Evolutionary conservation across 768 basidiomycete species (phyloP), one percentile per base, ranked within the genome.

Genomic region (Suillus brevipes): DNA sequence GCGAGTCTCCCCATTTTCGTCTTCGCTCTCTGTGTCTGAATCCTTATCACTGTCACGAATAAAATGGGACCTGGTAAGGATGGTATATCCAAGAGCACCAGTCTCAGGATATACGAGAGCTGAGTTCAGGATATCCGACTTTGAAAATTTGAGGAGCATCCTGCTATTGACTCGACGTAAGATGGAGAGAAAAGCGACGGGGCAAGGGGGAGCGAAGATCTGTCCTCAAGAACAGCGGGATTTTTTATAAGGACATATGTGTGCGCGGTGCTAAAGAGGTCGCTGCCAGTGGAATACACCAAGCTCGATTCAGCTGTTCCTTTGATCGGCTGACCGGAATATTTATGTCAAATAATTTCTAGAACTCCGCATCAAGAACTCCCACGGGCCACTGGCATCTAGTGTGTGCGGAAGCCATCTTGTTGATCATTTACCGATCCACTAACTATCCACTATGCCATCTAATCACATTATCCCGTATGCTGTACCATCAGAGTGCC

Each of bases 101-200:
- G 86, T 83, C n/a, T 80, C 76, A 4, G 85, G 82, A 68, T 85
- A 81, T 67, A 86, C 71, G 50, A 88, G 84, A 18, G 79, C 66
- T 2, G 83, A 83, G 70, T 88, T 84, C 47, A 88, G 81, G 73
- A 88, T 84, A 67, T 88, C 86, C 18, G 82, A 72, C 38, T 83
- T 78, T 49, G 85, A 83, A 72, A 87, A 87, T 79, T 82, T 86
- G 73, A 87, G 80, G 38, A 88, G 73, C 86, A 87, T 88, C 23
- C 58, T 56, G 65, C 28, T 52, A 64, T 64, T 47, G 65, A 36
- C 34, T 31, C 9, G 60, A 45, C 49, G 59, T 34, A 25, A 43
- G 56, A 61, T 60, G 40, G n/a, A 34, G 34, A 45, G 23, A 64
- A 63, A 58, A 52, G 31, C 14, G 23, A 36, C 34, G 13, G 43